A percentile compares a stretch with the other conserved stretches of the same genome.
These are phyloP conservation scores for Thelonectria olida DNA, from an alignment of 2,329 filamentous ascomycete species.

Conservation along the genomic window DNA sequence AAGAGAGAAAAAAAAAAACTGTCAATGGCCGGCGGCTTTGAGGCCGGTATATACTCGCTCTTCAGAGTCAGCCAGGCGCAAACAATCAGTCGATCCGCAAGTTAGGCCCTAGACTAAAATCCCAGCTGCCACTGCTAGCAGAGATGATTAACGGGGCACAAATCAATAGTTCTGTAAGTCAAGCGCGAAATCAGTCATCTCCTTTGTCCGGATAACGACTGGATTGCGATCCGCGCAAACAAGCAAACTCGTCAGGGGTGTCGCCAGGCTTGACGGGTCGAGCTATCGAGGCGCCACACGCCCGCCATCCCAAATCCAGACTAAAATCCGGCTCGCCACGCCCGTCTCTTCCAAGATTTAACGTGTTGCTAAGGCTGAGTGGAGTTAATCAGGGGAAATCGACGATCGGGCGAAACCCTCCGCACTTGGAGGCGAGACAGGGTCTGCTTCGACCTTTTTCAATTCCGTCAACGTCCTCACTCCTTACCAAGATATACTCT, in stretches of 20 bases:
- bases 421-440: too few relatives aligned
- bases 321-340: neutral
- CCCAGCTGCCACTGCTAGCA: too few relatives aligned
- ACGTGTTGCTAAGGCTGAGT: neutral
- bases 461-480: neutral
- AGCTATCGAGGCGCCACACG: neutral
- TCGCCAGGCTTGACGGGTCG: neutral
- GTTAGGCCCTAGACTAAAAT: too few relatives aligned
- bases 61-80: too few relatives aligned
- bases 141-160: neutral
- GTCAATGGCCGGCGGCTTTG: too few relatives aligned
- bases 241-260: neutral
- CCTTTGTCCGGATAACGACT: too few relatives aligned
- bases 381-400: constrained; percentile 4
- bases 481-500: neutral
- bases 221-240: too few relatives aligned
- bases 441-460: neutral
- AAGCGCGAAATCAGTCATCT: neutral
- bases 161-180: neutral
- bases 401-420: neutral
- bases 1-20: neutral
- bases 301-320: neutral
- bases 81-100: too few relatives aligned
- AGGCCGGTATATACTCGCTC: too few relatives aligned
- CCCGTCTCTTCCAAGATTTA: too few relatives aligned